Evolutionary conservation across 805 yeast genomes (phyloP), one percentile per base, ranked within the genome.

Genomic region (Candida hispaniensis): DNA sequence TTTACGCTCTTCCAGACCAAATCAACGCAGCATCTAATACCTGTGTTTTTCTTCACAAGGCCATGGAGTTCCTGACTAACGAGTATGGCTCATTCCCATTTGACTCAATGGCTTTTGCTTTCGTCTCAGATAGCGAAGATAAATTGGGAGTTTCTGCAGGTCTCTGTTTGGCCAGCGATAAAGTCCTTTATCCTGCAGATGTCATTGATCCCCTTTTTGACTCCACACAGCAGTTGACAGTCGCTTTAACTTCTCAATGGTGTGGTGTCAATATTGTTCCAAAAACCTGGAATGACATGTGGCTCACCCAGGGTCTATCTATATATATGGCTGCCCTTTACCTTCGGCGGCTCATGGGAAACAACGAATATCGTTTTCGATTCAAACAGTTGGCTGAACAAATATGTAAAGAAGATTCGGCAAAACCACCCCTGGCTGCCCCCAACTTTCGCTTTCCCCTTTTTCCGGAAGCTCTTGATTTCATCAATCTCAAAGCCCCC

Each of bases 71-170:
- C 50, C 83, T 73, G 47, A 74, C 83, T 34, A 75, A 79, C 44
- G 94, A 86, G 46, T 91, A 78, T 54, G 95, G 96, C 4, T 80
- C 96, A 0, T 93, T 74, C 44, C 97, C 98, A 0, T 88, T 82
- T 50, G 72, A 83, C 11, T 74, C 91, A 14, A 85, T 78, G 48
- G 70, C 85, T 0, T 48, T 91, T 22, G 74, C 79, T 2, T 83
- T 88, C 53, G 75, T 88, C 4, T 66, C 71, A 7, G 75, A 75
- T 14, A 45, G 68, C 12, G 63, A 69, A 0, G 53, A 62, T 4
- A 59, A 64, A 1, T 62, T 66, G 36, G 30, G 30, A 3, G 74
- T 78, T 24, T 85, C 80, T 53, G 80, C 86, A 0, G 94, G 93
- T 0, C 52, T 85, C 28, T 66, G 83, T 0, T 55, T 82, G 2